Conservation (phyloP, 83 land plant genomes). For the Thuja plicata region DNA sequence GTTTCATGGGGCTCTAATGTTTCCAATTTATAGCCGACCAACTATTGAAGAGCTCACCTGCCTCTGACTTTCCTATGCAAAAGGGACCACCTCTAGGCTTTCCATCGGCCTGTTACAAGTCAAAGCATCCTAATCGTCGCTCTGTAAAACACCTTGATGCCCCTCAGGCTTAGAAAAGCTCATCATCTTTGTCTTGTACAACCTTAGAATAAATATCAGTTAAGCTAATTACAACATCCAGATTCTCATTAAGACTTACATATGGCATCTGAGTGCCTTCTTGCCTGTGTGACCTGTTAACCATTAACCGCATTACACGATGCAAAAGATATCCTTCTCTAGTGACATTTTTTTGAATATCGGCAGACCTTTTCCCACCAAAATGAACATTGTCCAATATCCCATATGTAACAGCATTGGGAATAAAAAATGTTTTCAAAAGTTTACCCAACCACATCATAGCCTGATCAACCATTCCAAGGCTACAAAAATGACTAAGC, state of each 20-base stretch:
- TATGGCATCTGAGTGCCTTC: neutral
- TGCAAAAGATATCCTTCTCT: slow-evolving; percentile 41
- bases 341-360: slow-evolving; percentile 9
- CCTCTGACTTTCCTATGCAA: neutral
- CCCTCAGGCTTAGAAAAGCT: neutral
- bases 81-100: neutral
- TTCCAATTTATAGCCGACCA: neutral
- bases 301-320: slow-evolving; percentile 50
- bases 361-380: slow-evolving; percentile 12
- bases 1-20: neutral
- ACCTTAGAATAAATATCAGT: neutral
- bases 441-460: slow-evolving; percentile 53
- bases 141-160: neutral
- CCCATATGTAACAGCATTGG: slow-evolving; percentile 45
- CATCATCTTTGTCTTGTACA: neutral
- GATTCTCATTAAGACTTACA: neutral
- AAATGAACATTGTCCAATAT: slow-evolving; percentile 46
- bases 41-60: neutral
- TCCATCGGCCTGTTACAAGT: neutral
- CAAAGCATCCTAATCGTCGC: neutral
- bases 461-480: slow-evolving; percentile 47
- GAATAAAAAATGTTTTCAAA: slow-evolving; percentile 26
- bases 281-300: slow-evolving; percentile 7
- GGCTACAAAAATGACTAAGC: slow-evolving; percentile 53
- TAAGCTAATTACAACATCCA: neutral